A percentile compares a stretch with the other conserved stretches of the same genome.
Evolutionary conservation across 208 protist species (phyloP).

Genomic region (Leishmania guyanensis): DNA sequence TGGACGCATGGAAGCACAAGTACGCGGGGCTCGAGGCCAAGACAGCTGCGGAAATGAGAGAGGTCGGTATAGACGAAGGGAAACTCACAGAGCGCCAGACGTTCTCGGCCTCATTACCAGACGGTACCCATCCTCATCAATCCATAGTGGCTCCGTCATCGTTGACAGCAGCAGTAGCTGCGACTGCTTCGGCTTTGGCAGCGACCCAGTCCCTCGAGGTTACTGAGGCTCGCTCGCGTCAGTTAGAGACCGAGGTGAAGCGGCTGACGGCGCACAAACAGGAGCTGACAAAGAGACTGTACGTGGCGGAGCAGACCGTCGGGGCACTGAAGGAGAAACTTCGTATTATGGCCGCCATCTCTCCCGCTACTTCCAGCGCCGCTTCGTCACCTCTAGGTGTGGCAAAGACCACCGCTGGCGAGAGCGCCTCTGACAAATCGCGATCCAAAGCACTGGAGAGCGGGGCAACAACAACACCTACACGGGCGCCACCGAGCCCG

Average conservation of each 20-base stretch:
- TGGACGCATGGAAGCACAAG: slow-evolving; percentile 9
- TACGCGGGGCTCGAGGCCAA: background rate
- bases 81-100: too few relatives aligned
- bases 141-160: background rate
- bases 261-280: slow-evolving; percentile 18
- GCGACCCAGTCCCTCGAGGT: background rate
- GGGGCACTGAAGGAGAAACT: background rate
- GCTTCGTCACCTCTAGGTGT: background rate
- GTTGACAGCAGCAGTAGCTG: background rate
- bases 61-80: too few relatives aligned
- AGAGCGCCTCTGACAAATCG: background rate
- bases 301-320: slow-evolving; percentile 8
- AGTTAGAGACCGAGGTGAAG: slow-evolving; percentile 11
- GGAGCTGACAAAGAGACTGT: slow-evolving; percentile 3
- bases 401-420: background rate
- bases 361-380: background rate
- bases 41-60: background rate
- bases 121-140: background rate
- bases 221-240: slow-evolving; percentile 1
- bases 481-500: background rate
- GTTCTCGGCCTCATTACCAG: background rate
- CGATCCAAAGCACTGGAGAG: background rate
- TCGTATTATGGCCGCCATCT: too few relatives aligned
- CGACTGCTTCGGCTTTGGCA: background rate
- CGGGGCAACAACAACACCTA: background rate